Evolutionary conservation across 2,329 filamentous ascomycete genomes (phyloP), one percentile per base, ranked within the genome.

Genomic region (Fusarium concolor): DNA sequence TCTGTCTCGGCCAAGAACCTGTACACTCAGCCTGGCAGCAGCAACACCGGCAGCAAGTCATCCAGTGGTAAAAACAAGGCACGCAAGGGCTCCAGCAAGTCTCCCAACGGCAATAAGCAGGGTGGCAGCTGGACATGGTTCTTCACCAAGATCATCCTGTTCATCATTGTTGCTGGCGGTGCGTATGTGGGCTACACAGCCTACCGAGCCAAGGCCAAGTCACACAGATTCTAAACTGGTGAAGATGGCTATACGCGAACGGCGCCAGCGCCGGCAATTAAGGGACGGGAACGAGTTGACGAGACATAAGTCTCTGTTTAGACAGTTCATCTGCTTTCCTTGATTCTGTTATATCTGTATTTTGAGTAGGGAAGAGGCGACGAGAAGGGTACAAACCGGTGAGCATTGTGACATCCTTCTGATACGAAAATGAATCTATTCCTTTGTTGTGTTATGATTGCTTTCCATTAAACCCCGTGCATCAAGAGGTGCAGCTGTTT

Each of bases 111-210:
- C 62, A 57, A 65, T 43, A 82, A 82, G 74, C 75, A 80, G 72
- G 81, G 82, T 59, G 82, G 86, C 68, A 84, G 84, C 79, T 89
- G 85, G 86, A 82, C 80, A 47, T 87, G 86, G 85, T 85, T 88
- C 79, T 82, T 98, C 66, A 85, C 94, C 79, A 98, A 97, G 87
- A 84, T 93, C 65, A 76, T 98, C 61, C 75, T 97, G 62, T 91
- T 97, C 79, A 83, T 92, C 67, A 78, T 90, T 29, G 87, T 89
- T 17, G 73, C 90, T 43, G 92, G 85, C 11, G 94, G 92, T 70
- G 92, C 78, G 6, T 99, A 98, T 78, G 89, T 94, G 43, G 95
- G 93, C 28, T 98, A 86, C 78, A 97, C 94, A 9, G 86, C 90
- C 44, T 99, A 92, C 82, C 87, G 94, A 76, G 80, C 91, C 67